Evolutionary conservation across 2,329 filamentous ascomycete genomes (phyloP).

Genomic region (Talaromyces atroroseus): DNA sequence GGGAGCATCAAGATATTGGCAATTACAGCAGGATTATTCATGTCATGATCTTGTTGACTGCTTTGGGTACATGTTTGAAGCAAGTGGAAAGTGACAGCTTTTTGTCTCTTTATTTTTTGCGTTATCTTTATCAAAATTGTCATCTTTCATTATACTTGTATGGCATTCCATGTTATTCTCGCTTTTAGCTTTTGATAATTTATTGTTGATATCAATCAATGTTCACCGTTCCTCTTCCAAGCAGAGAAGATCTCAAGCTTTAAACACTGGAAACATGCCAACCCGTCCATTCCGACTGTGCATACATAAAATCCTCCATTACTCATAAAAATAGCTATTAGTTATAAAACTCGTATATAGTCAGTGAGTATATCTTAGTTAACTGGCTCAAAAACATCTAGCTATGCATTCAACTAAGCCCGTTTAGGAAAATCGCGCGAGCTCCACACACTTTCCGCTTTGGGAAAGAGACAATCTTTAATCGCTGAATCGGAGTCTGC

Average conservation of each 20-base stretch:
- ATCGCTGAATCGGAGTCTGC: background rate
- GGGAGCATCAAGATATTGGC: too few relatives aligned
- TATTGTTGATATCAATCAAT: background rate
- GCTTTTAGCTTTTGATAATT: background rate
- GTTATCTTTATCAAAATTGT: background rate
- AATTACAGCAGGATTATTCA: background rate
- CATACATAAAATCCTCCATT: background rate
- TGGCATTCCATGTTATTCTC: too few relatives aligned
- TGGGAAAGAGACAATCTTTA: background rate
- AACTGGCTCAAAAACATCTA: background rate
- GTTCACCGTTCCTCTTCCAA: too few relatives aligned
- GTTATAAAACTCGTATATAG: too few relatives aligned
- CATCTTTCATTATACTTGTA: background rate
- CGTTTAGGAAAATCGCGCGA: conserved; percentile 9
- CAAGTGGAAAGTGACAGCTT: background rate
- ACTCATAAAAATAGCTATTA: too few relatives aligned
- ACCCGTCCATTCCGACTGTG: too few relatives aligned
- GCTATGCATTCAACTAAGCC: background rate
- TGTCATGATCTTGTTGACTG: background rate
- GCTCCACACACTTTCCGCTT: conserved; percentile 1
- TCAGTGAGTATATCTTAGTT: too few relatives aligned
- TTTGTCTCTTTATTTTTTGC: background rate
- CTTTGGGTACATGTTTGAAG: background rate
- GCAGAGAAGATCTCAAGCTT: too few relatives aligned
- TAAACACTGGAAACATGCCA: background rate